These are phyloP conservation scores for Amauroascus verrucosus DNA, from an alignment of 2,329 filamentous ascomycete species.

Conservation along the genomic window DNA sequence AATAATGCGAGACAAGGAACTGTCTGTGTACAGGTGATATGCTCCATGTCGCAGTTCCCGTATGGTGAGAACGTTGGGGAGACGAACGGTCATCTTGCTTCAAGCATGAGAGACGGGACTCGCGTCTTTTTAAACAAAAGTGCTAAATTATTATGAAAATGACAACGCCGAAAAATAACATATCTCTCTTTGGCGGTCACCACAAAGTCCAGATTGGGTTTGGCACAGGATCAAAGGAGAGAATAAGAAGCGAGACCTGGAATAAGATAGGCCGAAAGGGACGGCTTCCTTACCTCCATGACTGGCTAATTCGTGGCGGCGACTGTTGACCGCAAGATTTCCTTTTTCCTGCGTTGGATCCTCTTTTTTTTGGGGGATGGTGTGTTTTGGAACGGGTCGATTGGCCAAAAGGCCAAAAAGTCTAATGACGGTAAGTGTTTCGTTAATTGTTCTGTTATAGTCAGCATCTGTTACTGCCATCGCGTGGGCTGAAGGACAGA, in stretches of 20 bases:
- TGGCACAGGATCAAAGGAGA: neutral
- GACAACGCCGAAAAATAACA: slow-evolving; percentile 5
- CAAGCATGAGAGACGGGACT: neutral
- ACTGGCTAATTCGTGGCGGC: slow-evolving; percentile 7
- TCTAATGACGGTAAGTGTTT: neutral
- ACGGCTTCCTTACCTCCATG: slow-evolving; percentile 18
- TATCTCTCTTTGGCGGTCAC: slow-evolving; percentile 6
- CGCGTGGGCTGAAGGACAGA: neutral
- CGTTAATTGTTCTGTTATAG: slow-evolving; percentile 3
- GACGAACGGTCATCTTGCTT: neutral
- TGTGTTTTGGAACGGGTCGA: neutral
- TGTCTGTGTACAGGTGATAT: slow-evolving; percentile 1
- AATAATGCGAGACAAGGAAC: slow-evolving; percentile 3
- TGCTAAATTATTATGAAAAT: neutral
- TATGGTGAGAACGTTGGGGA: neutral
- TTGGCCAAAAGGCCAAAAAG: slow-evolving; percentile 6
- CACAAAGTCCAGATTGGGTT: slow-evolving; percentile 4
- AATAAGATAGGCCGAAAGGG: slow-evolving; percentile 8
- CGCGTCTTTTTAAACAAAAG: slow-evolving; percentile 1
- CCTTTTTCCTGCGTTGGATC: slow-evolving; percentile 5
- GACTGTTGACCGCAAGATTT: slow-evolving; percentile 16
- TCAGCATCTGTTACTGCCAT: neutral
- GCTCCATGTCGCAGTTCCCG: slow-evolving; percentile 2
- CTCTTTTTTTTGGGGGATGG: neutral
- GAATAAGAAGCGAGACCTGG: neutral